Evolutionary conservation across 805 yeast species (phyloP).

Genomic region (Kazachstania martiniae): DNA sequence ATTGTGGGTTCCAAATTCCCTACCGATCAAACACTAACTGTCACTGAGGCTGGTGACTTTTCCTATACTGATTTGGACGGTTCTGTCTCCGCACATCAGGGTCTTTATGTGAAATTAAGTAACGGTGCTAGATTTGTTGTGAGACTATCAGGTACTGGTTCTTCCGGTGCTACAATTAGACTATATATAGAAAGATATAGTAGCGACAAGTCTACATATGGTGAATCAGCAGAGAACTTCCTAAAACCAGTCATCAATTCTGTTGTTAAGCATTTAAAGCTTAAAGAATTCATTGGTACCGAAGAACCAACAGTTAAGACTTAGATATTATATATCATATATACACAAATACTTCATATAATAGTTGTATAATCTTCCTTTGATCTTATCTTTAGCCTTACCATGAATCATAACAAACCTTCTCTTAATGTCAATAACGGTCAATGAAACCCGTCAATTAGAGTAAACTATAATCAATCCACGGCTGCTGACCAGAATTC

Average conservation of each 20-base stretch:
- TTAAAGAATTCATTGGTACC: conserved; percentile 67
- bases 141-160: conserved; percentile 93
- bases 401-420: no score
- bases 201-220: conserved; percentile 41
- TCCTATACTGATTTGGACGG: conserved; percentile 93
- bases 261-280: conserved; percentile 58
- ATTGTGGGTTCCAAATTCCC: conserved; percentile 43
- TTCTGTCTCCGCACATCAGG: conserved; percentile 78
- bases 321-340: neutral
- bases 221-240: conserved; percentile 52
- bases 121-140: conserved; percentile 82
- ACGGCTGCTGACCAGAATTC: no score
- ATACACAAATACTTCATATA: neutral
- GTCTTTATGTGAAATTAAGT: conserved; percentile 70
- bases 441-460: no score
- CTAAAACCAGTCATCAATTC: conserved; percentile 50
- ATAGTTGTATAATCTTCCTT: no score
- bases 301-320: conserved; percentile 73
- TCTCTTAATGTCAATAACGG: no score
- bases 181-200: conserved; percentile 83
- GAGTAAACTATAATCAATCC: no score
- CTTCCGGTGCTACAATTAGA: conserved; percentile 95
- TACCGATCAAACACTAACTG: conserved; percentile 37
- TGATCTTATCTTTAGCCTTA: no score
- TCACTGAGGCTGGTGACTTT: conserved; percentile 78